Base-by-base conservation (phyloP, 441 rosid species). In the Mallotus japonicus region DNA sequence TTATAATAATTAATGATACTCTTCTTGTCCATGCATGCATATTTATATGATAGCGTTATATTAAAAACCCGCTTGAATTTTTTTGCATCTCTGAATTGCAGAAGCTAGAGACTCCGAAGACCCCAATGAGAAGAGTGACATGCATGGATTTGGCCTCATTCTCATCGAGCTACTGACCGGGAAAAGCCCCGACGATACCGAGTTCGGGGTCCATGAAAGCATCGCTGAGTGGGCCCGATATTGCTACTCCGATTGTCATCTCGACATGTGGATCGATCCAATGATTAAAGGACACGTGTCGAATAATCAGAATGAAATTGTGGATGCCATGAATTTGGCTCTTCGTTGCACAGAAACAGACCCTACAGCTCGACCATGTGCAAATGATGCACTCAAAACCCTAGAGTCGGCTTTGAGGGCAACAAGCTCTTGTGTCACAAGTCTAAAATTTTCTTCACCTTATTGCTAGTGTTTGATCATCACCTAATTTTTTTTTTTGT, bases 181-280 rank as follows among this genome's bases (percentile, higher is more conserved):
- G 46, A 92, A 87, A 81, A 59, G 81, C 53, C 85, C 89, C 1
- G 76, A 62, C 22, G 90, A 90, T 70, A 73, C 80, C 7, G 98
- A 88, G 62, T 83, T 85, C 17, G 89, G 90, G 15, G 75, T 71
- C 53, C 88, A 83, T 42, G 73, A 69, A 54, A 86, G 79, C 83
- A 74, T 91, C 4, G 86, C 90, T 3, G 93, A 89, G 53, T 93
- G 95, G 97, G 92, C 90, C 40, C 76, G 85, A 19, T 82, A 89
- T 70, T 89, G 96, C 85, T 91, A 87, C 79, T 87, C 93, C 0
- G 90, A 89, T 44, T 86, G 91, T 37, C 92, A 86, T 73, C 75
- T 89, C 0, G 86, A 88, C 49, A 13, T 32, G 70, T 93, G 98
- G 98, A 76, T 92, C 7, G 96, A 93, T 74, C 82, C 90, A 49